Evolutionary conservation across 345 rosid species (phyloP).

Genomic region (Pugionium dolabratum): DNA sequence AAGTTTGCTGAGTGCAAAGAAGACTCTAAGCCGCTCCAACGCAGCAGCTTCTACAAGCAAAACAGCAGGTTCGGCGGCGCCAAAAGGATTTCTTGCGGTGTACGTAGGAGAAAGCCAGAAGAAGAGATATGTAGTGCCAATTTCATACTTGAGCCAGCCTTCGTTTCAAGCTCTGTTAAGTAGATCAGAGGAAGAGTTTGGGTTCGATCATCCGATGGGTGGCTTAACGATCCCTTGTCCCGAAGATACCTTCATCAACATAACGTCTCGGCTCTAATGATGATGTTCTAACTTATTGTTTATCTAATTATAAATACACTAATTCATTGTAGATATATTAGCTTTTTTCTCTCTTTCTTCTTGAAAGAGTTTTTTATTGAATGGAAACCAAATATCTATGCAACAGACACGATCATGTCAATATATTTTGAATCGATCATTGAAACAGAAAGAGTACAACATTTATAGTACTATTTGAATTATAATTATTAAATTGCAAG

Average conservation of each 20-base stretch:
- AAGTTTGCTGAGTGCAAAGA: slow-evolving; percentile 26
- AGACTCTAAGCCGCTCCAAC: slow-evolving; percentile 35
- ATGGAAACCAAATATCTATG: neutral
- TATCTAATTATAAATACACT: neutral
- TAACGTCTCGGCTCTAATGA: slow-evolving; percentile 40
- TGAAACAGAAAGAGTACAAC: neutral
- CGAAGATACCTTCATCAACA: slow-evolving; percentile 44
- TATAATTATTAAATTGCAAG: rapidly evolving
- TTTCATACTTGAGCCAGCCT: slow-evolving; percentile 47
- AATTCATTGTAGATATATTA: neutral
- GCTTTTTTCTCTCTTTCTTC: neutral
- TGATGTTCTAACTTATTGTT: slow-evolving; percentile 4
- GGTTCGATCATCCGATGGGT: too few species aligned
- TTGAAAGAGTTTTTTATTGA: neutral
- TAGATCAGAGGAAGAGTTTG: too few species aligned
- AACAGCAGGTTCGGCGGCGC: slow-evolving; percentile 6
- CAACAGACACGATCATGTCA: neutral
- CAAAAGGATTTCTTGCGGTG: slow-evolving; percentile 52
- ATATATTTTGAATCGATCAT: neutral
- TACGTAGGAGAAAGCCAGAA: slow-evolving; percentile 17
- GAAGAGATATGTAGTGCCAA: slow-evolving; percentile 52
- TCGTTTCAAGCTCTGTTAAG: slow-evolving; percentile 35
- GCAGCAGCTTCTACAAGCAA: slow-evolving; percentile 19
- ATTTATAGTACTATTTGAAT: neutral
- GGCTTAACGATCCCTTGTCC: slow-evolving; percentile 45